These are phyloP conservation scores for Xerocomus brunneocitrinus DNA, from an alignment of 768 basidiomycete species.

Conservation along the genomic window DNA sequence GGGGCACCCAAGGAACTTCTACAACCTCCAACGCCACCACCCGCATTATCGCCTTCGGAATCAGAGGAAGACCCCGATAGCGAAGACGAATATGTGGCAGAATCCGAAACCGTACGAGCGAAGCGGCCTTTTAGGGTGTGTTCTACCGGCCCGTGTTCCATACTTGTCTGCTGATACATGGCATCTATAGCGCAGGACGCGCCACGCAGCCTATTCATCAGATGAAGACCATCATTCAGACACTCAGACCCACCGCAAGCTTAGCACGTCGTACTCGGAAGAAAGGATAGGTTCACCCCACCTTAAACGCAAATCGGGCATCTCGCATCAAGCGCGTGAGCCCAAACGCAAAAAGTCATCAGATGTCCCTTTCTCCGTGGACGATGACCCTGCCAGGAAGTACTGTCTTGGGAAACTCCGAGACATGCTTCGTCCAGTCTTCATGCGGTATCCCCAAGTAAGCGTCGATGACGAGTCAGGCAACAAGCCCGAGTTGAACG, in stretches of 20 bases:
- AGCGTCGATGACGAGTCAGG: slow-evolving; percentile 30
- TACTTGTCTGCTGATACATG: slow-evolving; percentile 10
- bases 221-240: slow-evolving; percentile 43
- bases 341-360: slow-evolving; percentile 47
- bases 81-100: slow-evolving; percentile 70
- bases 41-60: slow-evolving; percentile 37
- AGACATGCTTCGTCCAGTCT: slow-evolving; percentile 67
- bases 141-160: slow-evolving; percentile 14
- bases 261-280: slow-evolving; percentile 16
- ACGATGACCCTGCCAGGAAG: slow-evolving; percentile 71
- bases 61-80: slow-evolving; percentile 50
- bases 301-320: slow-evolving; percentile 54
- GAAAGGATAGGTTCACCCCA: slow-evolving; percentile 22
- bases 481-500: slow-evolving; percentile 38
- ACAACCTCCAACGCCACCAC: slow-evolving; percentile 26
- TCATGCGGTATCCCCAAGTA: slow-evolving; percentile 62
- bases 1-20: slow-evolving; percentile 18
- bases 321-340: slow-evolving; percentile 35
- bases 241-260: slow-evolving; percentile 19
- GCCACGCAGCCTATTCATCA: slow-evolving; percentile 36
- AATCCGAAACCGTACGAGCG: slow-evolving; percentile 31
- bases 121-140: slow-evolving; percentile 43
- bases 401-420: slow-evolving; percentile 77
- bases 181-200: slow-evolving; percentile 39
- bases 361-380: slow-evolving; percentile 33